These are phyloP conservation scores for Cucurbita pepo DNA, from an alignment of 306 rosid species.

Conservation along the genomic window DNA sequence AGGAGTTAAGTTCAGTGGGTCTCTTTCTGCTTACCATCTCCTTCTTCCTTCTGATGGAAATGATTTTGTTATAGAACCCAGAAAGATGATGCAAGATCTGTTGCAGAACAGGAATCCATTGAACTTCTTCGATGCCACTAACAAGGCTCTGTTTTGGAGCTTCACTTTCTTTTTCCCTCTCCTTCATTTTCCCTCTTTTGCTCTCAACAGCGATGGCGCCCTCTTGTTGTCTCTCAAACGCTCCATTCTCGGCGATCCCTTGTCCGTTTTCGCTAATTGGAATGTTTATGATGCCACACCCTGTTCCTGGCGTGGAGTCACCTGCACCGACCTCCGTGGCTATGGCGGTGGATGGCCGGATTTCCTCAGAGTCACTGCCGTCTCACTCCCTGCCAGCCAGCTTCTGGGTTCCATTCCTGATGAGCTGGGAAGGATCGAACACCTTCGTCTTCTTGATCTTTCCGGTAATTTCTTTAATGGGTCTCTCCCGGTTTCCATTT, in stretches of 20 bases:
- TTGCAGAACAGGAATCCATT: too few relatives aligned
- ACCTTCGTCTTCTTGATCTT: constrained; percentile 68
- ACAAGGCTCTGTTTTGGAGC: constrained; percentile 21
- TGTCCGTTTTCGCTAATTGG: constrained; percentile 50
- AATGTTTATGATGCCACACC: constrained; percentile 51
- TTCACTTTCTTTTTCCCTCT: background rate
- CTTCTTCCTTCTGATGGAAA: constrained; percentile 26
- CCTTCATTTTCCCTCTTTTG: background rate
- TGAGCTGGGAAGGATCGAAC: constrained; percentile 40
- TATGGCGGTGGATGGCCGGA: constrained; percentile 16
- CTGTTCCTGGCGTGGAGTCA: constrained; percentile 81
- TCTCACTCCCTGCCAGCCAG: constrained; percentile 43
- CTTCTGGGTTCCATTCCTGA: constrained; percentile 68
- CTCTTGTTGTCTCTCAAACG: constrained; percentile 61
- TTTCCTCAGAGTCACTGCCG: constrained; percentile 47
- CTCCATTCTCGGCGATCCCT: constrained; percentile 64
- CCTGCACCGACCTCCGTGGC: constrained; percentile 34
- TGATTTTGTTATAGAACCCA: constrained; percentile 23
- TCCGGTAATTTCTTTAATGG: constrained; percentile 79
- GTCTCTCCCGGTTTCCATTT: constrained; percentile 43
- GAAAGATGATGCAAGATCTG: constrained; percentile 8
- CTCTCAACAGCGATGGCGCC: constrained; percentile 63
- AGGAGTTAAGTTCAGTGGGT: background rate
- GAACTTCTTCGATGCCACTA: background rate
- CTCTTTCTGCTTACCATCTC: constrained; percentile 11